These are phyloP conservation scores for Conticribra guillardii DNA, from an alignment of 108 stramenopile genomes.

Conservation along the genomic window DNA sequence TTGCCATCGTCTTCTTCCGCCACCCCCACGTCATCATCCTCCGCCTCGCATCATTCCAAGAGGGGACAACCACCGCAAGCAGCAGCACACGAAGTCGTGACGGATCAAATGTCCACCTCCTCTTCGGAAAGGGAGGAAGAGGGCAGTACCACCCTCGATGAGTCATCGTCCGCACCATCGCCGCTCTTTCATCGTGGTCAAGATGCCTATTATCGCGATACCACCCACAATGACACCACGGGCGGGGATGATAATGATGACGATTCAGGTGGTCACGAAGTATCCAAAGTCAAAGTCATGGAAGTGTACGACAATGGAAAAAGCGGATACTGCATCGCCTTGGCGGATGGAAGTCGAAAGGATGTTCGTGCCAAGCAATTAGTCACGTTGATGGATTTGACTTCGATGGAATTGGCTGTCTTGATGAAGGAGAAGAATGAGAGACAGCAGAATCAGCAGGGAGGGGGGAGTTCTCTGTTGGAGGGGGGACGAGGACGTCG, in stretches of 20 bases:
- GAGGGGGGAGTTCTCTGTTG: not conserved
- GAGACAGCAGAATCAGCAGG: not conserved
- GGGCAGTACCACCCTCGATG: too few species aligned
- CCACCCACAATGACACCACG: not conserved
- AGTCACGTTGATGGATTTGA: conserved; percentile 36
- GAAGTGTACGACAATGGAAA: conserved; percentile 5
- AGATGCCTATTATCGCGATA: conserved; percentile 36
- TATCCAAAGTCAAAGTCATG: conserved; percentile 35
- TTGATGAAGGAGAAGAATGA: conserved; percentile 52
- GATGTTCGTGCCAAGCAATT: conserved; percentile 15
- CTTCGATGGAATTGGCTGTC: conserved; percentile 29
- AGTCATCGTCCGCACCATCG: too few species aligned
- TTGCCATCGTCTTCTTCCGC: not conserved
- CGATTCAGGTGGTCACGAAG: too few species aligned
- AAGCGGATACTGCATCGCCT: conserved; percentile 14
- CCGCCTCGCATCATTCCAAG: not conserved
- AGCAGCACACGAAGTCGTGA: not conserved
- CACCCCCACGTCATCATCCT: not conserved
- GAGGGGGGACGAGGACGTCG: not conserved
- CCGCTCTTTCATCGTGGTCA: conserved; percentile 18
- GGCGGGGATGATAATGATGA: not conserved
- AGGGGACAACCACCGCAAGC: not conserved
- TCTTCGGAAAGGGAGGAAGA: not conserved
- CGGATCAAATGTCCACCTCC: conserved; percentile 4
- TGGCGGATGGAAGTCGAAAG: conserved; percentile 29